Percentiles rank a stretch among this genome's conserved stretches.
These are phyloP conservation scores for Pleurotus platypus DNA, from an alignment of 768 basidiomycete species.

Conservation along the genomic window DNA sequence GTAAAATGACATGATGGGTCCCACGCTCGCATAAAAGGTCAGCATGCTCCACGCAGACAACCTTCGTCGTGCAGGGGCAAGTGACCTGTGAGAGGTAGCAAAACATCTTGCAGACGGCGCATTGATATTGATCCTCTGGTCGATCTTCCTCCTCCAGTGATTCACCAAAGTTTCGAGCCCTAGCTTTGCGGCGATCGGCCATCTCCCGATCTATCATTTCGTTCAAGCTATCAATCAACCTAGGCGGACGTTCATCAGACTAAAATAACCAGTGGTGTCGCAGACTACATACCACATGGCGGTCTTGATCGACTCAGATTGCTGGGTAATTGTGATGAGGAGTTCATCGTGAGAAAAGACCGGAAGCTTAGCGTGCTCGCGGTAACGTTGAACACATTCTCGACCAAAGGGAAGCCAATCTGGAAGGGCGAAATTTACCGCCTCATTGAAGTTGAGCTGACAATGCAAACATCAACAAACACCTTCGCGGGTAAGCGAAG, in stretches of 20 bases:
- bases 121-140: constrained; percentile 94
- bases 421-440: constrained; percentile 95
- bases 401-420: constrained; percentile 90
- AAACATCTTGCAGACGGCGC: constrained; percentile 87
- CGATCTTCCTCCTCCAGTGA: constrained; percentile 75
- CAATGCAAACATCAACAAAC: constrained; percentile 19
- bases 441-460: constrained; percentile 98
- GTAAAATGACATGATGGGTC: constrained; percentile 52
- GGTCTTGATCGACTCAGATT: constrained; percentile 88
- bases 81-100: constrained; percentile 93
- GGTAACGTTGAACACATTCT: constrained; percentile 87
- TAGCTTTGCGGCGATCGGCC: constrained; percentile 57
- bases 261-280: neutral
- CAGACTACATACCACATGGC: constrained; percentile 73
- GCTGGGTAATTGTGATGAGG: constrained; percentile 95
- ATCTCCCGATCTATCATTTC: constrained; percentile 91
- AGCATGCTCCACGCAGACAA: constrained; percentile 85
- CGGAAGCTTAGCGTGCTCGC: constrained; percentile 86
- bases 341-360: constrained; percentile 99
- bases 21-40: constrained; percentile 65
- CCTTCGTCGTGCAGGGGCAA: constrained; percentile 72
- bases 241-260: constrained; percentile 24
- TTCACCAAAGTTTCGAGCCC: constrained; percentile 60
- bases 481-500: neutral
- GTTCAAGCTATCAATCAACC: constrained; percentile 78